These are phyloP conservation scores for Medicago truncatula DNA, from an alignment of 306 rosid genomes.

Conservation along the genomic window MtrunA17r5.0-ANR NC_053045.1:11574501-11575000, in stretches of 20 bases:
- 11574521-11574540: conserved; percentile 86
- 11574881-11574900: too few species aligned
- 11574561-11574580: conserved; percentile 75
- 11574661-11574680: conserved; percentile 88
- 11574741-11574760: conserved; percentile 69
- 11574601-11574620: conserved; percentile 69
- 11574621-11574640: conserved; percentile 75
- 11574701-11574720: conserved; percentile 72
- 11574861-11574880: too few species aligned
- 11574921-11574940: conserved; percentile 2
- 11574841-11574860: too few species aligned
- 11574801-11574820: too few species aligned
- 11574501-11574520: conserved; percentile 83
- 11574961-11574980: conserved; percentile 21
- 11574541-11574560: conserved; percentile 87
- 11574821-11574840: too few species aligned
- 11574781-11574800: conserved; percentile 27
- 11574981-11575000: conserved; percentile 66
- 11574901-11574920: too few species aligned
- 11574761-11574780: conserved; percentile 2
- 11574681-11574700: conserved; percentile 76
- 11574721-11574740: conserved; percentile 68
- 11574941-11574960: conserved; percentile 1
- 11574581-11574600: conserved; percentile 80
- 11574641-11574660: conserved; percentile 76